Evolutionary conservation across 2,329 filamentous ascomycete species (phyloP).

Genomic region (Stachybotrys echinatus): DNA sequence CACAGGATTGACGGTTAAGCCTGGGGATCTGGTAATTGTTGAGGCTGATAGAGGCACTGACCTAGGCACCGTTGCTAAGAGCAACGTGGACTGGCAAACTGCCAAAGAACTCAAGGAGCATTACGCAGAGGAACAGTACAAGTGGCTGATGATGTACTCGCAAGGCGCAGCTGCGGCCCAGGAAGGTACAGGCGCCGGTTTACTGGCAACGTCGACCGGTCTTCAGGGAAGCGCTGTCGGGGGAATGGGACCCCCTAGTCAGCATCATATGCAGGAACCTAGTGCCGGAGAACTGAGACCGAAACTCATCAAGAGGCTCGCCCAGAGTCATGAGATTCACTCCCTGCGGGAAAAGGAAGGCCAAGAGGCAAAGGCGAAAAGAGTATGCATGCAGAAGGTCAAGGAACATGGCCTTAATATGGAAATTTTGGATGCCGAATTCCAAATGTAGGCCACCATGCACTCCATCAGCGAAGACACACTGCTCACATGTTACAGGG

Average conservation of each 20-base stretch:
- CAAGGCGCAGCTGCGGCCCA: slow-evolving; percentile 63
- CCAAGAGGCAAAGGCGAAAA: slow-evolving; percentile 94
- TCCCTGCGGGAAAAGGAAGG: slow-evolving; percentile 92
- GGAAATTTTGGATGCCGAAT: slow-evolving; percentile 98
- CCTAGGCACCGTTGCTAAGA: slow-evolving; percentile 83
- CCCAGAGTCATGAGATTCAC: slow-evolving; percentile 85
- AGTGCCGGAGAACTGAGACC: slow-evolving; percentile 77
- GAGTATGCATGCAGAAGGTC: slow-evolving; percentile 94
- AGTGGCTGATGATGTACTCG: slow-evolving; percentile 98
- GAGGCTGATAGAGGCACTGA: slow-evolving; percentile 96
- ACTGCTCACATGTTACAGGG: slow-evolving; percentile 49
- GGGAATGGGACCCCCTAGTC: slow-evolving; percentile 70
- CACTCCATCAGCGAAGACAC: neutral
- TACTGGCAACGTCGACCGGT: slow-evolving; percentile 58
- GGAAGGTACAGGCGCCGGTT: slow-evolving; percentile 55
- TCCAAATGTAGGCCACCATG: slow-evolving; percentile 79
- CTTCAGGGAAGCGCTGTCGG: slow-evolving; percentile 67
- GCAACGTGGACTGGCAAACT: slow-evolving; percentile 80
- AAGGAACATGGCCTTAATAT: slow-evolving; percentile 91
- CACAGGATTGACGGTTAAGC: slow-evolving; percentile 83
- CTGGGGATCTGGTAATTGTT: slow-evolving; percentile 92
- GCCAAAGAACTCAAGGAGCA: slow-evolving; percentile 88
- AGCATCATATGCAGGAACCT: slow-evolving; percentile 68
- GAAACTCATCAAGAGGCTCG: slow-evolving; percentile 93
- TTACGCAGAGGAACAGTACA: slow-evolving; percentile 92